Evolutionary conservation across 257 asterid genomes (phyloP).

Genomic region (Verbascum thapsus): DNA sequence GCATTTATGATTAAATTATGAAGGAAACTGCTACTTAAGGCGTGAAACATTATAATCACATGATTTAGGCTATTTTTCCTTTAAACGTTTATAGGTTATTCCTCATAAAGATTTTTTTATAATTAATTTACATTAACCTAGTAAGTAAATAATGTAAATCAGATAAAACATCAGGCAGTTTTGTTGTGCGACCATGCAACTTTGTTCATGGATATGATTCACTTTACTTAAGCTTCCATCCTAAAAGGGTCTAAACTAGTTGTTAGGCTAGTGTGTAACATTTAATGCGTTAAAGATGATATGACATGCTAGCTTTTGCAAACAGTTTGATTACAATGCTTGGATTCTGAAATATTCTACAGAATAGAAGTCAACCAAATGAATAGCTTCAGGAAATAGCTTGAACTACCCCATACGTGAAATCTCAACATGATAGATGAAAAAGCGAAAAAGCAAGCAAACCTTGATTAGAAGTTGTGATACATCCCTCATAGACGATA

Average conservation of each 20-base stretch:
- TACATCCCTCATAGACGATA: slow-evolving; percentile 83
- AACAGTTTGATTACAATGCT: slow-evolving; percentile 20
- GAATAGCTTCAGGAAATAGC: background rate
- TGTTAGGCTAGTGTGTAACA: background rate
- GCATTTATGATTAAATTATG: slow-evolving; percentile 5
- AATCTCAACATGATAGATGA: slow-evolving; percentile 12
- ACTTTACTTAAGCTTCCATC: background rate
- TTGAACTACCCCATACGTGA: slow-evolving; percentile 14
- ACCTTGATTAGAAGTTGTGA: slow-evolving; percentile 89
- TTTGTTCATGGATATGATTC: background rate
- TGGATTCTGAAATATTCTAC: background rate
- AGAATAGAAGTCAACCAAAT: slow-evolving; percentile 20
- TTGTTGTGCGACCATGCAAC: slow-evolving; percentile 1
- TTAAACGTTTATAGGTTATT: background rate
- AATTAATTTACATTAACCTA: too few relatives aligned
- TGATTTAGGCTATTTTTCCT: background rate
- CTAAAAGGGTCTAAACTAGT: slow-evolving; percentile 13
- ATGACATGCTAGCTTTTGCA: slow-evolving; percentile 8
- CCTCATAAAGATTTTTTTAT: background rate
- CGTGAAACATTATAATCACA: background rate
- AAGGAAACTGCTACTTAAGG: slow-evolving; percentile 12
- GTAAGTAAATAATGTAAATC: background rate
- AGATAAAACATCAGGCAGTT: background rate
- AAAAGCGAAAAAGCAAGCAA: slow-evolving; percentile 25
- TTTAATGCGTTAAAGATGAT: slow-evolving; percentile 16